Conservation (phyloP, 495 filamentous ascomycete species). For the Entonaema liquescens region DNA sequence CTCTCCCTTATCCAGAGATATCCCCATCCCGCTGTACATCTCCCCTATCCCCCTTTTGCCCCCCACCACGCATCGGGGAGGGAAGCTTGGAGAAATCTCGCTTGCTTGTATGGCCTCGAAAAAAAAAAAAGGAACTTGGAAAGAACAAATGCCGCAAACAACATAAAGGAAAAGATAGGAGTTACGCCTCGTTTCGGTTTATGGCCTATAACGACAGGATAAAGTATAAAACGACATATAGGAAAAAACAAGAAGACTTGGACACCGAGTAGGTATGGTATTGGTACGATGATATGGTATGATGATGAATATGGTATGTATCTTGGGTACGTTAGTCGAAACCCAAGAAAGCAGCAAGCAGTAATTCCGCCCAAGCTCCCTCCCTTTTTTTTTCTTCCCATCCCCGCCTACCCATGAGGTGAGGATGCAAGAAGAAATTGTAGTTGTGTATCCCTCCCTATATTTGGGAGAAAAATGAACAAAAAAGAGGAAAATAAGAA, state of each 20-base stretch:
- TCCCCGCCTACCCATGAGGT: conserved; percentile 2
- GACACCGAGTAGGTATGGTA: conserved; percentile 13
- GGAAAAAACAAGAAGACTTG: background rate
- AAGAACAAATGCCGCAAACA: background rate
- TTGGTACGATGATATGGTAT: conserved; percentile 7
- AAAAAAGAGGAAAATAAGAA: conserved; percentile 5
- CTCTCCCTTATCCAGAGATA: conserved; percentile 7
- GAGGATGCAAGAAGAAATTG: conserved; percentile 7
- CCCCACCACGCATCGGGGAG: background rate
- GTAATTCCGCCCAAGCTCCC: conserved; percentile 23
- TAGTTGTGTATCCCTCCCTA: background rate
- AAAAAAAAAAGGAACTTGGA: background rate
- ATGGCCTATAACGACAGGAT: conserved; percentile 18
- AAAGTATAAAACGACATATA: conserved; percentile 15
- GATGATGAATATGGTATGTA: background rate
- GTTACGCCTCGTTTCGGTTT: conserved; percentile 19
- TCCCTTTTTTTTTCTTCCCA: conserved; percentile 1
- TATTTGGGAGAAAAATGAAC: background rate
- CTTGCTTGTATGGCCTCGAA: conserved; percentile 4
- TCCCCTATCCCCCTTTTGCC: background rate
- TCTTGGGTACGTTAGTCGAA: background rate
- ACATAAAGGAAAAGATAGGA: background rate
- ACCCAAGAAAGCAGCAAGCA: conserved; percentile 5
- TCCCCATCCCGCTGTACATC: background rate
- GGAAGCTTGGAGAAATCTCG: background rate